Conservation (phyloP, 2,329 filamentous ascomycete genomes). For the Fusarium aywerte region DNA sequence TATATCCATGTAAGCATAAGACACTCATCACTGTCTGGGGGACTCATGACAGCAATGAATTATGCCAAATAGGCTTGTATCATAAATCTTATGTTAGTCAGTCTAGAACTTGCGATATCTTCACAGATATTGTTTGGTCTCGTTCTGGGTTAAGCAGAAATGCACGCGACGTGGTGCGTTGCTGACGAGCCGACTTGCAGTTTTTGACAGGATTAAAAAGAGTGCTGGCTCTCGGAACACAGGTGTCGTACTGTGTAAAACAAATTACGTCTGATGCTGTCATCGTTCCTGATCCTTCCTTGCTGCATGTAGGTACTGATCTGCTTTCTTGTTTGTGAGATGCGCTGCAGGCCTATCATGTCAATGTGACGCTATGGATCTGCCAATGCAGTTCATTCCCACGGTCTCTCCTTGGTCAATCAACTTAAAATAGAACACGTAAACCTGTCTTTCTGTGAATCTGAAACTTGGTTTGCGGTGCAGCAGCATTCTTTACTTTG, state of each 20-base stretch:
- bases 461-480: constrained; percentile 21
- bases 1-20: constrained; percentile 17
- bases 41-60: neutral
- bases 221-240: neutral
- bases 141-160: neutral
- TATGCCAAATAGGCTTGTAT: constrained; percentile 20
- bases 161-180: neutral
- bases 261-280: constrained; percentile 8
- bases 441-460: constrained; percentile 20
- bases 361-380: constrained; percentile 39
- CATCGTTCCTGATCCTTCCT: constrained; percentile 33
- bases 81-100: neutral
- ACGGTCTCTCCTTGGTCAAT: constrained; percentile 23
- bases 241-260: neutral
- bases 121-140: neutral
- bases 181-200: neutral
- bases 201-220: neutral
- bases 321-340: constrained; percentile 30
- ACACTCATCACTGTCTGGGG: neutral
- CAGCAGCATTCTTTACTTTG: neutral
- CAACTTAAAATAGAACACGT: neutral
- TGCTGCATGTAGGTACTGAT: constrained; percentile 33
- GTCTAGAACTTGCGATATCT: neutral
- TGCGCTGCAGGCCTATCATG: constrained; percentile 35
- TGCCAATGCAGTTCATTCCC: constrained; percentile 10